Evolutionary conservation across 2,329 filamentous ascomycete species (phyloP).

Genomic region (Cercospora zeina): DNA sequence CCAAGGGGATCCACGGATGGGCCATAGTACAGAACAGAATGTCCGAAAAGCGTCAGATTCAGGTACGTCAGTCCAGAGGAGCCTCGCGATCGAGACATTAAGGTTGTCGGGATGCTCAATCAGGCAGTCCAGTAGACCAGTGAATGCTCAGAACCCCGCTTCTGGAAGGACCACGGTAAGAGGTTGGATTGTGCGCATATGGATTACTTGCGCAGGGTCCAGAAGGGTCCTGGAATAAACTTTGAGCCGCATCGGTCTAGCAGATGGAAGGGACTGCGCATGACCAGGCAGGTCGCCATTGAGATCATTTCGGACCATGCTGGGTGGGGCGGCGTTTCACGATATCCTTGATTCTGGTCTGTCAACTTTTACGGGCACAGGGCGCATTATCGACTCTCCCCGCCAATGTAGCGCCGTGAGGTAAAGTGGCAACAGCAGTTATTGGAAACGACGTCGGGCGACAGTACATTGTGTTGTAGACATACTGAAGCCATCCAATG

Average conservation of each 20-base stretch:
- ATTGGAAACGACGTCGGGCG: background rate
- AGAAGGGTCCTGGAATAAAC: background rate
- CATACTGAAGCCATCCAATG: background rate
- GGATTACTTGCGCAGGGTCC: background rate
- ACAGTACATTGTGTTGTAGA: background rate
- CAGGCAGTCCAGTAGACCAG: slow-evolving; percentile 3
- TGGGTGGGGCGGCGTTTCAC: background rate
- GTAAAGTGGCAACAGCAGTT: background rate
- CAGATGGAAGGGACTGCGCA: background rate
- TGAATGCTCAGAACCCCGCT: background rate
- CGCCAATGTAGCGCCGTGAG: background rate
- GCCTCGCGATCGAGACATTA: background rate
- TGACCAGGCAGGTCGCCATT: background rate
- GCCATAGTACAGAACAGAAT: background rate
- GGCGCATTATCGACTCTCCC: background rate
- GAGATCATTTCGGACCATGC: background rate
- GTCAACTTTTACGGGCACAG: background rate
- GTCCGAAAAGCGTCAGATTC: background rate
- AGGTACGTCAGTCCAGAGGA: background rate
- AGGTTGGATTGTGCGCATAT: background rate
- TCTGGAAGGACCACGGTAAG: slow-evolving; percentile 14
- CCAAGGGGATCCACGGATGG: background rate
- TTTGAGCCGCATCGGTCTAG: slow-evolving; percentile 6
- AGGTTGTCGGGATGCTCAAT: slow-evolving; percentile 5
- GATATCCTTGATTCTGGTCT: background rate